These are phyloP conservation scores for Aurantiochytrium sp. DNA, from an alignment of 108 stramenopile genomes.

Conservation along the genomic window DNA sequence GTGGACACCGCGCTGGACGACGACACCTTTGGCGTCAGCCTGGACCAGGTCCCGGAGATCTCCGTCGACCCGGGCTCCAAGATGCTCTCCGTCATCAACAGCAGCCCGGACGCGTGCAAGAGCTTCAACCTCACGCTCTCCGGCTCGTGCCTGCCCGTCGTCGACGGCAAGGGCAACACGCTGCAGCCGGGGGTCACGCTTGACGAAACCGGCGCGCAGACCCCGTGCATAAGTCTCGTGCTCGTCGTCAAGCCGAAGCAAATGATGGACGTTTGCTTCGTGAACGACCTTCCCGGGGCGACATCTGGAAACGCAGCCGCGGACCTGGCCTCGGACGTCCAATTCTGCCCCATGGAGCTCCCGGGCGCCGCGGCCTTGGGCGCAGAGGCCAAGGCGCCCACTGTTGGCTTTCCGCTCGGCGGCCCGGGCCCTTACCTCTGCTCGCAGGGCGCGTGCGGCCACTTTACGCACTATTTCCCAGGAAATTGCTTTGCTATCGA, in stretches of 20 bases:
- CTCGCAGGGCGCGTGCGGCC: constrained; percentile 72
- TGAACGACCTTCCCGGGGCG: background rate
- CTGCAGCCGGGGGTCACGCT: background rate
- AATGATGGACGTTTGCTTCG: constrained; percentile 20
- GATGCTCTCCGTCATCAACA: background rate
- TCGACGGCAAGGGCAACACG: background rate
- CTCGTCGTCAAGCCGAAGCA: background rate
- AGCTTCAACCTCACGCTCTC: background rate
- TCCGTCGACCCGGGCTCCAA: background rate
- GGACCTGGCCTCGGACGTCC: background rate
- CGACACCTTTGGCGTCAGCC: background rate
- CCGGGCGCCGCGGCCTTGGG: background rate
- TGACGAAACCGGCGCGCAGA: background rate
- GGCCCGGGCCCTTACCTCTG: constrained; percentile 45
- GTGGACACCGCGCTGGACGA: background rate
- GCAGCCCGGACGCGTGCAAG: background rate
- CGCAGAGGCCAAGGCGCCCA: background rate
- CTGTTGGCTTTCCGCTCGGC: constrained; percentile 36
- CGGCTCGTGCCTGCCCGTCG: background rate
- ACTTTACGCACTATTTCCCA: constrained; percentile 76
- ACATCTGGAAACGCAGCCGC: background rate
- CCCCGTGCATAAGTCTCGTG: background rate
- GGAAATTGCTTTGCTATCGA: constrained; percentile 78
- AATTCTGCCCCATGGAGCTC: background rate
- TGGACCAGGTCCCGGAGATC: background rate